Percentiles rank a stretch among this genome's conserved stretches.
phyloP scores from a whole-genome alignment of 202 grass and related monocot genomes.

The Schoenoplectus triqueter region DNA sequence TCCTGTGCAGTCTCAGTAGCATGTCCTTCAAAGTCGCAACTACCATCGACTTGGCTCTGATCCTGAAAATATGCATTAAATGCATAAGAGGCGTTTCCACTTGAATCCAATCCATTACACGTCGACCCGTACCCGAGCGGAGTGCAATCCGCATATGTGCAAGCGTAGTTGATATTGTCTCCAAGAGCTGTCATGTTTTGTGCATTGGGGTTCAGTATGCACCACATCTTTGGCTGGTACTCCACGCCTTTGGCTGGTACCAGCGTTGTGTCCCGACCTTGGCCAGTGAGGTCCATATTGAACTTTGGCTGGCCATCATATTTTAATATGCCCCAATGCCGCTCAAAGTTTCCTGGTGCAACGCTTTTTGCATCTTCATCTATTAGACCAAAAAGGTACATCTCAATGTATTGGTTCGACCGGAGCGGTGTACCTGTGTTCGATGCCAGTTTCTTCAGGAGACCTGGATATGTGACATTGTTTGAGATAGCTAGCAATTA shows the following conservation, averaged over 20 bases:
- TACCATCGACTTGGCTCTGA: conserved; percentile 55
- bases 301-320: conserved; percentile 90
- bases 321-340: conserved; percentile 78
- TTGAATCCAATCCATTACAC: conserved; percentile 65
- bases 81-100: conserved; percentile 79
- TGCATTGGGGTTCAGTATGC: conserved; percentile 51
- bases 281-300: conserved; percentile 65
- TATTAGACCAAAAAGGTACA: conserved; percentile 76
- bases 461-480: conserved; percentile 34
- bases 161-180: conserved; percentile 63
- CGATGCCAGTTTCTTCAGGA: conserved; percentile 55
- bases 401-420: conserved; percentile 59
- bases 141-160: conserved; percentile 67
- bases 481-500: conserved; percentile 5
- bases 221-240: conserved; percentile 70
- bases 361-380: conserved; percentile 84
- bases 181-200: conserved; percentile 39
- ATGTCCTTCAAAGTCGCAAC: conserved; percentile 70
- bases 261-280: conserved; percentile 51
- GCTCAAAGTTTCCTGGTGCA: conserved; percentile 73
- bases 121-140: conserved; percentile 67
- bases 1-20: conserved; percentile 57
- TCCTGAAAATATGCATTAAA: conserved; percentile 90
- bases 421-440: conserved; percentile 70
- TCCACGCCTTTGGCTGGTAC: conserved; percentile 44